Conservation (phyloP, 2,329 filamentous ascomycete genomes). For the Fusarium acutatum region DNA sequence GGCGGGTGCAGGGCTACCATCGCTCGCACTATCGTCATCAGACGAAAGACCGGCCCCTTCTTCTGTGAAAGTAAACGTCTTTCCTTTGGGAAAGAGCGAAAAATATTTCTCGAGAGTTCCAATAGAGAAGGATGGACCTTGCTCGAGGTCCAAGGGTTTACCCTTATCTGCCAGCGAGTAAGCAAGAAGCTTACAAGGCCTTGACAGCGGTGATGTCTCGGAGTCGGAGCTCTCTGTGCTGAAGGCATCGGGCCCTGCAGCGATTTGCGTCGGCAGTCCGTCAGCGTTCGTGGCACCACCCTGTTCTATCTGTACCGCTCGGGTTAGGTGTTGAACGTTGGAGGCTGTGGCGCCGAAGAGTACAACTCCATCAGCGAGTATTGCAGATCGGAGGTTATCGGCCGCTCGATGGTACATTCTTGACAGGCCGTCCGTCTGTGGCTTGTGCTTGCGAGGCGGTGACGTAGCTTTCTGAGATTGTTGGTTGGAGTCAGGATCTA, state of each 20-base stretch:
- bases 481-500: slow-evolving; percentile 1
- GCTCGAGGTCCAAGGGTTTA: slow-evolving; percentile 38
- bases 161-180: slow-evolving; percentile 40
- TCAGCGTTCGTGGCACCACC: slow-evolving; percentile 23
- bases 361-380: slow-evolving; percentile 45
- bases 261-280: slow-evolving; percentile 5
- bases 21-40: slow-evolving; percentile 45
- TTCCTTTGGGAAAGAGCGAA: slow-evolving; percentile 43
- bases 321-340: slow-evolving; percentile 13
- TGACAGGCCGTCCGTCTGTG: slow-evolving; percentile 33
- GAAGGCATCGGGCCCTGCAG: slow-evolving; percentile 33
- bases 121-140: slow-evolving; percentile 40
- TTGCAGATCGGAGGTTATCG: slow-evolving; percentile 42
- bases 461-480: background rate
- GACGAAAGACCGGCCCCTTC: slow-evolving; percentile 42
- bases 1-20: background rate
- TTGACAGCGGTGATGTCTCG: slow-evolving; percentile 37
- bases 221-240: slow-evolving; percentile 44
- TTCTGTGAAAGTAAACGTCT: slow-evolving; percentile 43
- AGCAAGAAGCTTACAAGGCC: slow-evolving; percentile 43
- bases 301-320: background rate
- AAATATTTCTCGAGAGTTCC: slow-evolving; percentile 45
- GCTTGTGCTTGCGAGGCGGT: background rate
- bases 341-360: slow-evolving; percentile 43
- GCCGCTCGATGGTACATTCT: slow-evolving; percentile 42